Evolutionary conservation across 345 rosid genomes (phyloP), one percentile per base, ranked within the genome.

Genomic region (Laguncularia racemosa): DNA sequence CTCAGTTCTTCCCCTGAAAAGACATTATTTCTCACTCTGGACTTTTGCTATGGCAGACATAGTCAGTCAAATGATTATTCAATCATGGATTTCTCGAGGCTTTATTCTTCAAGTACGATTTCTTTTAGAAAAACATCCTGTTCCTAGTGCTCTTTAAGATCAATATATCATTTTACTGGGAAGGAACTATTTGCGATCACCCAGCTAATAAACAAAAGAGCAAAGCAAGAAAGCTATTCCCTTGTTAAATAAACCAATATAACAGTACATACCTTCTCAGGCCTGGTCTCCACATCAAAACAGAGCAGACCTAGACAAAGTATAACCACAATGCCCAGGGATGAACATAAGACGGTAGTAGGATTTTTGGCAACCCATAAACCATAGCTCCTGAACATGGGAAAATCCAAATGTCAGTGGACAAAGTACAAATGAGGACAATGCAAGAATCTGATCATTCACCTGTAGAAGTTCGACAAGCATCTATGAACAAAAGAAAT

Each of bases 281-380:
- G 97, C 44, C 80, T 71, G 53, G 97, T 93, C 81, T 93, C 99
- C 73, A 89, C 96, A 67, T 85, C 70, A 69, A 83, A 85, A 57
- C 63, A 67, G 53, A 83, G 57, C 49, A 89, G 83, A 66, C 97
- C 99, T 54, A 77, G 26, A 63, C 91, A 85, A 68, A 89, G 90
- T 48, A 76, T 71, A 75, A 87, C 76, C 74, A 82, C 78, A 60
- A 74, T 58, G 58, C 82, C 91, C 76, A 89, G 58, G 26, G 97
- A 93, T 53, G 63, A 62, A 60, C 78, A 76, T 58, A 93, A 70
- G 68, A 89, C 85, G 47, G 79, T 67, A 65, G 80, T 64, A 23
- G 96, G 95, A 76, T 85, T 81, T 76, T 75, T 73, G 63, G 95
- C 88, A 71, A 87, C 79, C 88, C 89, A 87, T 53, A 63, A 67